Evolutionary conservation across 1,139 yeast genomes (phyloP).

Genomic region (Sugiyamaella paludigena): DNA sequence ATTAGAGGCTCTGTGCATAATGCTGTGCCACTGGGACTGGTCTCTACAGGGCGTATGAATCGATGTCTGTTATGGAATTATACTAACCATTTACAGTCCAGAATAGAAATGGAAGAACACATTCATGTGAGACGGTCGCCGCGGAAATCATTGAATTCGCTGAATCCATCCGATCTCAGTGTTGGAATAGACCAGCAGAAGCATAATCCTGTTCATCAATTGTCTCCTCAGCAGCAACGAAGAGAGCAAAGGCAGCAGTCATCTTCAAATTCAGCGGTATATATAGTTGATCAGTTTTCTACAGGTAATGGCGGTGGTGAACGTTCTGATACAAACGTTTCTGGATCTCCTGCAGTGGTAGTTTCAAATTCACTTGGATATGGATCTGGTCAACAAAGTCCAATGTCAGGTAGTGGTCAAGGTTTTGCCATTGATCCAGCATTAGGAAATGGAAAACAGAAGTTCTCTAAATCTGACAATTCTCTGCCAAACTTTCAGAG

Average conservation of each 20-base stretch:
- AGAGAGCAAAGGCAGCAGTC: neutral
- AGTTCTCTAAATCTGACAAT: neutral
- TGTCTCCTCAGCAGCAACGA: neutral
- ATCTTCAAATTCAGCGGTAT: neutral
- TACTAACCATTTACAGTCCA: no score
- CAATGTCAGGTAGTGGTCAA: neutral
- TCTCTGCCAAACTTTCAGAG: neutral
- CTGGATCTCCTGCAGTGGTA: conserved; percentile 7
- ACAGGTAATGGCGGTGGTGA: neutral
- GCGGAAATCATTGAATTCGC: conserved; percentile 10
- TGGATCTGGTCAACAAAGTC: neutral
- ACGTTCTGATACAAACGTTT: neutral
- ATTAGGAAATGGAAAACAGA: conserved; percentile 11
- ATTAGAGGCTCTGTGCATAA: no score
- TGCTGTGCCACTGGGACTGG: no score
- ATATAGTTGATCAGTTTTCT: neutral
- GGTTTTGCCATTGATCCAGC: conserved; percentile 22
- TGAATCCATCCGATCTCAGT: conserved; percentile 6
- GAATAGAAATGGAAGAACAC: conserved; percentile 7
- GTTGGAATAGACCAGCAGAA: neutral
- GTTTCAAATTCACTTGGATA: conserved; percentile 5
- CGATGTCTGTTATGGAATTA: no score
- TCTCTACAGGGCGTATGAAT: no score
- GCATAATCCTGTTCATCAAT: neutral
- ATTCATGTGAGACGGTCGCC: conserved; percentile 10